Conservation (phyloP, 768 basidiomycete genomes). For the Kwoniella dendrophila region DNA sequence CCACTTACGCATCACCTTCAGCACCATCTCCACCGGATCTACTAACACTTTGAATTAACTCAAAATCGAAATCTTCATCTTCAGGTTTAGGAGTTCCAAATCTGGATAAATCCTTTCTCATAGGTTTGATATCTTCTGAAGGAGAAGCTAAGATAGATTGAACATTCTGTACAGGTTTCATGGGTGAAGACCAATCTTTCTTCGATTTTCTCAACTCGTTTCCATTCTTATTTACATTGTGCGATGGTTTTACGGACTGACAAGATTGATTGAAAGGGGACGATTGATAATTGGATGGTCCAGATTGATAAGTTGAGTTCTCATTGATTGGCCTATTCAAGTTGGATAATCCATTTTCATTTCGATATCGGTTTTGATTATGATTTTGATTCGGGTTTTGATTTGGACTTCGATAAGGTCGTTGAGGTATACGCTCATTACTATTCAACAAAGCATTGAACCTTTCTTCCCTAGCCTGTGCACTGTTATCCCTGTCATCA, state of each 20-base stretch:
- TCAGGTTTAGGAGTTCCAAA: background rate
- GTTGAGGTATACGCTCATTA: too few species aligned
- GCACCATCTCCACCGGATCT: constrained; percentile 53
- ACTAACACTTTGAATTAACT: constrained; percentile 50
- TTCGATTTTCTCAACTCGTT: constrained; percentile 7
- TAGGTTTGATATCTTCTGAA: constrained; percentile 31
- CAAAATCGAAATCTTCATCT: constrained; percentile 40
- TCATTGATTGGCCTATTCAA: background rate
- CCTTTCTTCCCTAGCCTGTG: background rate
- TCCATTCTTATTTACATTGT: background rate
- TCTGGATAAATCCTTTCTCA: constrained; percentile 9
- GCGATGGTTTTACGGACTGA: too few species aligned
- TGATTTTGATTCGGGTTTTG: too few species aligned
- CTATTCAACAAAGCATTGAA: too few species aligned
- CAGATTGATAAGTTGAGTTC: background rate
- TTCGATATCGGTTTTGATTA: too few species aligned
- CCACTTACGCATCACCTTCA: constrained; percentile 53
- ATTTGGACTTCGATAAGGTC: too few species aligned
- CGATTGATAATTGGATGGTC: background rate
- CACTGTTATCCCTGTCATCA: background rate
- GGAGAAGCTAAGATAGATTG: constrained; percentile 29
- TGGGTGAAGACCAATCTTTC: constrained; percentile 6
- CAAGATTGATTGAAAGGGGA: background rate
- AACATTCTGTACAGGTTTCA: background rate
- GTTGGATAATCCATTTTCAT: too few species aligned